phyloP scores from a whole-genome alignment of 2,329 filamentous ascomycete species.

The Aureobasidium sp. region DNA sequence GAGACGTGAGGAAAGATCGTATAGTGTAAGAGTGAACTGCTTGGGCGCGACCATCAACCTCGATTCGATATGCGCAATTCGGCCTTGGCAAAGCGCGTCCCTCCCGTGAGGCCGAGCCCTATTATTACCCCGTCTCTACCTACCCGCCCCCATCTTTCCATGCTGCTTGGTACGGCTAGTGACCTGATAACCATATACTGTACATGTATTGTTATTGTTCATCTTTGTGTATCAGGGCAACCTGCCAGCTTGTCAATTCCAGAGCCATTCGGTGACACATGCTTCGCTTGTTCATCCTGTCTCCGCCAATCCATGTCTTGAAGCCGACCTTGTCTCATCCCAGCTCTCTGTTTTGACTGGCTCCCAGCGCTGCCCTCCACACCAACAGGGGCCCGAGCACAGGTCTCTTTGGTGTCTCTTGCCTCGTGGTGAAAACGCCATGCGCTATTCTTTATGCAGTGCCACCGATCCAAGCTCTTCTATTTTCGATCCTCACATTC shows the following conservation, averaged over 20 bases:
- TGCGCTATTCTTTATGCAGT: slow-evolving; percentile 13
- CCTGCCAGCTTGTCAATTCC: not conserved
- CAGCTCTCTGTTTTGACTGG: not conserved
- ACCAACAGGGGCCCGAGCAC: slow-evolving; percentile 3
- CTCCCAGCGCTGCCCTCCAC: not conserved
- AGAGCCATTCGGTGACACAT: slow-evolving; percentile 1
- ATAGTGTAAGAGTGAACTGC: not conserved
- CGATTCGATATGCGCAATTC: not conserved
- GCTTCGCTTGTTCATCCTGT: slow-evolving; percentile 12
- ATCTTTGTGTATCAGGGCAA: not conserved
- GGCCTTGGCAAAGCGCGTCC: slow-evolving; percentile 7
- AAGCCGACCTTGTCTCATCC: not conserved
- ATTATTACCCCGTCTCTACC: not conserved
- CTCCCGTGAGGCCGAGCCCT: not conserved
- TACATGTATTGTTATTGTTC: not conserved
- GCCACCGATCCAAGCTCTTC: slow-evolving; percentile 6
- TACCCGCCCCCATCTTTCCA: not conserved
- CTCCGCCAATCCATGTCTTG: slow-evolving; percentile 9
- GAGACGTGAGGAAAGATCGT: too few relatives aligned
- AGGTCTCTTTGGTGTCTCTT: slow-evolving; percentile 5
- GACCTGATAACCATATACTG: too few relatives aligned
- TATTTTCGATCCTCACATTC: slow-evolving; percentile 12
- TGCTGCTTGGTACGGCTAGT: not conserved
- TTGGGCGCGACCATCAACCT: not conserved
- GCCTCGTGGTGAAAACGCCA: slow-evolving; percentile 10